Evolutionary conservation across 305 asterid genomes (phyloP), one percentile per base, ranked within the genome.

Genomic region (Fraxinus sp.): DNA sequence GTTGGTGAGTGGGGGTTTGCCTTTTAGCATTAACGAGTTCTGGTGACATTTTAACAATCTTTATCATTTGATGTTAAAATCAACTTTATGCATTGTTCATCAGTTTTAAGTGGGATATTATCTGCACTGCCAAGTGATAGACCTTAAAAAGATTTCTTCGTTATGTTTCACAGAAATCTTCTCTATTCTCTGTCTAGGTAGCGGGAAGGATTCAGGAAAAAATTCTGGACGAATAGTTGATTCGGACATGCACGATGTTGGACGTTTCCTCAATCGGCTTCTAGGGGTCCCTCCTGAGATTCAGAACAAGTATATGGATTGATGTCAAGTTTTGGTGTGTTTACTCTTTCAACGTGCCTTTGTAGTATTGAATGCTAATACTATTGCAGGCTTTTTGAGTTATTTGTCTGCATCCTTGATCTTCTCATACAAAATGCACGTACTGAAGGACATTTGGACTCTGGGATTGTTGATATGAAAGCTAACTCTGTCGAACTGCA

Each of bases 221-320:
- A 46, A 89, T 74, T 86, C 96, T 82, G 98, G 98, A 10, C 96
- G 94, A 39, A 91, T 97, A 87, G 93, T 90, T 86, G 99, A 97
- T 86, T 92, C 98, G 46, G 98, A 97, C 87, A 93, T 94, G 99
- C 93, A 93, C 77, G 98, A 97, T 88, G 98, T 97, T 81, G 99
- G 97, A 80, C 97, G 99, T 82, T 97, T 97, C 81, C 98, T 97
- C 79, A 97, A 97, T 87, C 90, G 98, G 81, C 97, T 97, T 86
- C 88, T 94, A 80, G 99, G 99, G 79, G 92, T 94, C 78, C 95
- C 97, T 78, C 98, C 97, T 74, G 97, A 89, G 77, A 93, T 94
- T 77, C 98, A 97, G 82, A 97, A 97, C 89, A 92, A 97, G 98
- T 94, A 28, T 84, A 83, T 75, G 13, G 26, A 79, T 86, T 82